phyloP scores from a whole-genome alignment of 441 rosid genomes.

The Sinapis alba region DNA sequence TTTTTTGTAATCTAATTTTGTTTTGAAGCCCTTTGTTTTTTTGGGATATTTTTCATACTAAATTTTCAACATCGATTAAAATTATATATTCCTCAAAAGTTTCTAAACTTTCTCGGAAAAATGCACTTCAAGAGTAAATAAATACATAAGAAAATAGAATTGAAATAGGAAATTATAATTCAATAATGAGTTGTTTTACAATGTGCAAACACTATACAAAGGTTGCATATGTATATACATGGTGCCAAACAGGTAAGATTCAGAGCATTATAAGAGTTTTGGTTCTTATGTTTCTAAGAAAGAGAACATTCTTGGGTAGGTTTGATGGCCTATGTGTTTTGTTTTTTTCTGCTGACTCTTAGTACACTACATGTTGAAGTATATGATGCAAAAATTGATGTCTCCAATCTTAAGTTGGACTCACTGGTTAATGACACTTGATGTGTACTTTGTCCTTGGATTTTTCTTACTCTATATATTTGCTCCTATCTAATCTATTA shows the following conservation, averaged over 20 bases:
- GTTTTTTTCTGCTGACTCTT: constrained; percentile 25
- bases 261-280: constrained; percentile 29
- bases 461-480: constrained; percentile 21
- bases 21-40: no score
- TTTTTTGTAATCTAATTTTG: no score
- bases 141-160: neutral
- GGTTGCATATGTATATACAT: neutral
- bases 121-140: neutral
- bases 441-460: constrained; percentile 37
- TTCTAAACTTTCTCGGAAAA: neutral
- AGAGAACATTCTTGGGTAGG: constrained; percentile 36
- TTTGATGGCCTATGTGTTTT: constrained; percentile 39
- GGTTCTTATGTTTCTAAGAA: constrained; percentile 30
- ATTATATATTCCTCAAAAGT: neutral
- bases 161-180: neutral
- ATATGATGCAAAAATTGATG: constrained; percentile 15
- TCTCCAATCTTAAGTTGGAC: constrained; percentile 33
- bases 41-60: neutral
- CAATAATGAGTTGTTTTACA: neutral
- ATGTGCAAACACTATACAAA: neutral
- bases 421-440: constrained; percentile 21
- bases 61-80: neutral
- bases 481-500: constrained; percentile 15
- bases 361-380: constrained; percentile 30
- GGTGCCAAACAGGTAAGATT: constrained; percentile 22